A percentile compares a stretch with the other conserved stretches of the same genome.
These are phyloP conservation scores for Epicoccum nigrum DNA, from an alignment of 2,329 filamentous ascomycete genomes.

Conservation along the genomic window DNA sequence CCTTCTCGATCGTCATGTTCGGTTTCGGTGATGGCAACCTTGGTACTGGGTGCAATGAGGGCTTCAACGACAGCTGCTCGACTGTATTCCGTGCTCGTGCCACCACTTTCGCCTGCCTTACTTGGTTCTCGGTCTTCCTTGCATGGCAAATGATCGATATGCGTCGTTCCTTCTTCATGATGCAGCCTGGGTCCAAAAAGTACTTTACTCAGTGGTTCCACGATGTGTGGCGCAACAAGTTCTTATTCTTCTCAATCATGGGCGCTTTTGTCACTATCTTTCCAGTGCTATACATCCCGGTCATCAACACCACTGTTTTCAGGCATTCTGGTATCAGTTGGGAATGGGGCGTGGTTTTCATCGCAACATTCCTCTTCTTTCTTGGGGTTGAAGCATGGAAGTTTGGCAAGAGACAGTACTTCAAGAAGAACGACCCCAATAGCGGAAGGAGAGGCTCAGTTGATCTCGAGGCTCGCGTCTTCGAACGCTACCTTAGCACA, in stretches of 20 bases:
- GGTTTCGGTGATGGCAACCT: slow-evolving; percentile 42
- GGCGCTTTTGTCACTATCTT: slow-evolving; percentile 40
- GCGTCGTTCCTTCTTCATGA: slow-evolving; percentile 75
- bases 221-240: slow-evolving; percentile 74
- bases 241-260: slow-evolving; percentile 58
- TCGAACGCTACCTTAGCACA: slow-evolving; percentile 43
- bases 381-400: slow-evolving; percentile 70
- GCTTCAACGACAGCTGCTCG: slow-evolving; percentile 34
- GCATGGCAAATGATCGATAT: slow-evolving; percentile 76
- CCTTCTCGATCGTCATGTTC: slow-evolving; percentile 45
- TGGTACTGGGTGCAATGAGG: slow-evolving; percentile 40
- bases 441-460: slow-evolving; percentile 33
- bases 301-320: slow-evolving; percentile 69
- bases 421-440: slow-evolving; percentile 34
- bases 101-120: slow-evolving; percentile 75
- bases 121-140: slow-evolving; percentile 76
- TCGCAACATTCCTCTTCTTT: slow-evolving; percentile 68
- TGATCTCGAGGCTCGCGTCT: slow-evolving; percentile 39
- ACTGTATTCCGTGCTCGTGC: slow-evolving; percentile 62
- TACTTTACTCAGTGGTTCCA: slow-evolving; percentile 66
- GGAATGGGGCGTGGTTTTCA: slow-evolving; percentile 73
- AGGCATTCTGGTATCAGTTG: slow-evolving; percentile 68
- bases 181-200: slow-evolving; percentile 67
- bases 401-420: slow-evolving; percentile 63
- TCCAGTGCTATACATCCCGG: slow-evolving; percentile 65